phyloP scores from a whole-genome alignment of 345 rosid genomes.

The Hibiscus mutabilis region DNA sequence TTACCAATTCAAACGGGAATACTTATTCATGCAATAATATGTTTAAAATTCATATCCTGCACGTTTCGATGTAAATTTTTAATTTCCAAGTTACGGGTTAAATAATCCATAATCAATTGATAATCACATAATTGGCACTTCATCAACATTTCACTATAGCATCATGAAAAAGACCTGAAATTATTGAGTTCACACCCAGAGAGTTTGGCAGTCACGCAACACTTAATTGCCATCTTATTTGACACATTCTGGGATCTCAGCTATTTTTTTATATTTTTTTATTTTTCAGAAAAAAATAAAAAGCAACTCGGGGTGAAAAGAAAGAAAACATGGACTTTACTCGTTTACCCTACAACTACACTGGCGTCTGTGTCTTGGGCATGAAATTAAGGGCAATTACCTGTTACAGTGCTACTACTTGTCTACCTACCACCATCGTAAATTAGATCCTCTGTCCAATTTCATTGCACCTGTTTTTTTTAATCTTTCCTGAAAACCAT shows the following conservation, averaged over 20 bases:
- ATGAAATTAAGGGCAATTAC: not conserved
- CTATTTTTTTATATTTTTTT: not conserved
- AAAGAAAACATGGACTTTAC: not conserved
- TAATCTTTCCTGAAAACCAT: not conserved
- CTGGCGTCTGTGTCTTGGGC: not conserved
- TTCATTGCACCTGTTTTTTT: constrained; percentile 14
- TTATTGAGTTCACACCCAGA: not conserved
- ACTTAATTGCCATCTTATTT: constrained; percentile 2
- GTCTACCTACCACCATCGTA: not conserved
- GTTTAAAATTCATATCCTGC: no score
- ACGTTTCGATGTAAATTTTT: no score
- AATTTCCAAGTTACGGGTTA: no score
- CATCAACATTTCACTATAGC: no score
- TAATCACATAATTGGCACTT: no score
- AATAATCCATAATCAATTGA: no score
- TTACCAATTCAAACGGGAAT: no score
- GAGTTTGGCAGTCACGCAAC: not conserved
- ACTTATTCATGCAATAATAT: no score
- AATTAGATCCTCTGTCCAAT: constrained; percentile 23
- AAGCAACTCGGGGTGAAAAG: not conserved
- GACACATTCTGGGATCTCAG: constrained; percentile 8
- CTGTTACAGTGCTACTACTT: no score
- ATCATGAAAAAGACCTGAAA: not conserved
- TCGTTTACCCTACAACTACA: not conserved
- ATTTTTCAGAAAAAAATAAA: not conserved